Evolutionary conservation across 805 yeast genomes (phyloP), one percentile per base, ranked within the genome.

Genomic region (Starmerella scarabaei): DNA sequence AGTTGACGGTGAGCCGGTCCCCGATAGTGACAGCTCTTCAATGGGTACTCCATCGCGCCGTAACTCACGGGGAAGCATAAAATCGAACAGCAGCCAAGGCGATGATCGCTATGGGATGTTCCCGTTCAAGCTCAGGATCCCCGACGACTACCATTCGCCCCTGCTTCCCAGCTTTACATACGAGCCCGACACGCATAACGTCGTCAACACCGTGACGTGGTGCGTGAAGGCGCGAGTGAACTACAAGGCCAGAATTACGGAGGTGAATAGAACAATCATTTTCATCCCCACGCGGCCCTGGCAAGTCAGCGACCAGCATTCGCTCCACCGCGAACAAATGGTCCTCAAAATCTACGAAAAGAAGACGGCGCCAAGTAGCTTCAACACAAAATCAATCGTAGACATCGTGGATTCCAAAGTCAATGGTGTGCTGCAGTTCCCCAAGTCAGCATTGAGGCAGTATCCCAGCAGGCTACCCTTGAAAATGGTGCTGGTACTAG

Each of bases 81-180:
- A 23, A 7, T 23, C 26, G 9, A 23, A 11, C 11, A 11, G 26
- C 26, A 23, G 26, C 11, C 18, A 6, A 11, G 36, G 16, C 16
- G 35, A 19, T 8, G 21, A 30, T 17, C 12, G 27, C 3, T 3
- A 4, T n/a, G 47, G 47, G 14, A 9, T 19, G 18, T 44, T 44
- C 24, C 42, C 37, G 16, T 44, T 44, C 29, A 37, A 37, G 26
- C 33, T 44, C 34, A 33, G 44, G 5, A 28, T 44, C 16, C 38
- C 33, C 19, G 47, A 44, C 27, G 47, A 44, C 23, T 30, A 41
- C 18, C 23, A 30, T n/a, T 15, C 29, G 14, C 40, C 36, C 23
- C 39, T 37, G 18, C 35, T 44, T 21, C 47, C 47, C n/a, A 44
- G 47, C 33, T 44, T 40, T 21, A 44, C 37, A n/a, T 33, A 30